Evolutionary conservation across 83 land plant species (phyloP), one percentile per base, ranked within the genome.

Genomic region (Picea abies): DNA sequence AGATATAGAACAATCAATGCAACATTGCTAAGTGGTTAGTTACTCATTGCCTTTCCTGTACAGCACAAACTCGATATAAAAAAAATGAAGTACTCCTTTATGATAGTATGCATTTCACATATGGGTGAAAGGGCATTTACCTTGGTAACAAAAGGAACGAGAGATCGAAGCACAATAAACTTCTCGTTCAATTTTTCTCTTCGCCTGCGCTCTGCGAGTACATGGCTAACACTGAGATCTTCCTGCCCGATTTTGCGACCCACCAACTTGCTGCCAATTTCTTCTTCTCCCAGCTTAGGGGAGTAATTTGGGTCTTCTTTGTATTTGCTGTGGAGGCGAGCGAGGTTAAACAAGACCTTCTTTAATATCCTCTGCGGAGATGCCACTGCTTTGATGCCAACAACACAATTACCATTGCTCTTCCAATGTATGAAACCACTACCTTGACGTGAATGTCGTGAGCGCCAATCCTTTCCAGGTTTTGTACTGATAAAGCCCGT

Each of bases 181-280:
- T 93, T 78, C 80, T 95, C 98, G 72, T 95, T 93, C 11, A 95
- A 94, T 73, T 93, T 93, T 87, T 95, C 98, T 10, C 96, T 86
- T 61, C 96, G 86, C 56, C 92, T 82, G 0, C 97, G 89, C 76
- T 95, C 97, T 6, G 97, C 95, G 0, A 93, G 85, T n/a, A 95
- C 95, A 79, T 95, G 97, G 82, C 86, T 93, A 10, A 88, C 92
- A 81, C 90, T 91, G 3, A 90, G 82, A 71, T 91, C 94, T 1
- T 95, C 97, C 56, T 94, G 92, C 14, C 82, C 81, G 16, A 79
- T 60, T 58, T 80, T 67, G 15, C 86, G 76, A 41, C 75, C 82
- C 66, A 85, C 80, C 39, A 88, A 69, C 80, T 84, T 68, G 78
- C 62, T n/a, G 22, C 80, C 47, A 16, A 80, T 60, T 56, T 82